Evolutionary conservation across 1,284 basidiomycete genomes (phyloP).

Genomic region (Trametes hirsuta): DNA sequence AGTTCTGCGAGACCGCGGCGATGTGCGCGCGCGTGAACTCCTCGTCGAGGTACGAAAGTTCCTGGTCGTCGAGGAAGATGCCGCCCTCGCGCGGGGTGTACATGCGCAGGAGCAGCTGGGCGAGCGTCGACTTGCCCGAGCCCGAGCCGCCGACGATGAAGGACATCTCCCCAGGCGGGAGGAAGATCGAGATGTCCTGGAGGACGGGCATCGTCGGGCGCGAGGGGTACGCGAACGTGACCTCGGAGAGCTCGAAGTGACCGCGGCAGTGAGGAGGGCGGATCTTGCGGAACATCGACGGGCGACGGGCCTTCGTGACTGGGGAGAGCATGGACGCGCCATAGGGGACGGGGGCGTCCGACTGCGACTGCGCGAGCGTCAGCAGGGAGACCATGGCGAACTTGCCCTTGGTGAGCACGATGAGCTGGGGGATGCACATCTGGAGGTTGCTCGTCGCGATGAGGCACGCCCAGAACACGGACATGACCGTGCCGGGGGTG

Average conservation of each 20-base stretch:
- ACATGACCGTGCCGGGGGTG: conserved; percentile 82
- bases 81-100: conserved; percentile 68
- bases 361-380: conserved; percentile 54
- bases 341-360: conserved; percentile 16
- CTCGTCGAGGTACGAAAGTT: conserved; percentile 76
- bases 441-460: conserved; percentile 88
- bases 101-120: conserved; percentile 79
- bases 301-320: conserved; percentile 28
- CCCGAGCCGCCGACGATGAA: conserved; percentile 94
- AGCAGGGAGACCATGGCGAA: conserved; percentile 78
- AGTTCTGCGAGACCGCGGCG: conserved; percentile 79
- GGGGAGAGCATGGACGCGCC: conserved; percentile 23
- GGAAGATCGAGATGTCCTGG: conserved; percentile 67
- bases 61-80: conserved; percentile 85
- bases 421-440: conserved; percentile 81
- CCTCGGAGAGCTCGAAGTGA: conserved; percentile 76
- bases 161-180: conserved; percentile 86
- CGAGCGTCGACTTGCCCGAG: conserved; percentile 92
- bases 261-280: conserved; percentile 65
- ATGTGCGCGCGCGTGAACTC: conserved; percentile 75
- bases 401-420: conserved; percentile 85
- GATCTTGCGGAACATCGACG: conserved; percentile 58
- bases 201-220: conserved; percentile 69
- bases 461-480: conserved; percentile 96
- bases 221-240: conserved; percentile 89